Conservation (phyloP, 257 asterid species). For the Ocimum tenuiflorum region DNA sequence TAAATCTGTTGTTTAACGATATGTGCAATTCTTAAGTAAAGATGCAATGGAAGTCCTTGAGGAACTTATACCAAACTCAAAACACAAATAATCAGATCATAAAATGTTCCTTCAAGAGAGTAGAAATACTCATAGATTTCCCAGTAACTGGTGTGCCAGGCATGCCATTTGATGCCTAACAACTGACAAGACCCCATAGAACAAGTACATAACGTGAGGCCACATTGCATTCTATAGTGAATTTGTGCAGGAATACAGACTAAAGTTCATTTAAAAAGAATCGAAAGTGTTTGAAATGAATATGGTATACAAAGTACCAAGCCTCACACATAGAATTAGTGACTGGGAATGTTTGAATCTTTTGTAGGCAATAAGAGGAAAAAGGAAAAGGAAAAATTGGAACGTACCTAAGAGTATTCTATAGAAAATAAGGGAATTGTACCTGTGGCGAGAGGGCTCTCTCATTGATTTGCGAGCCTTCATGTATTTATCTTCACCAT, state of each 20-base stretch:
- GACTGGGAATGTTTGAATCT: slow-evolving; percentile 14
- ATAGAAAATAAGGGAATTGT: slow-evolving; percentile 13
- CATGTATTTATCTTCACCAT: slow-evolving; percentile 49
- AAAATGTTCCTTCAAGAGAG: not conserved
- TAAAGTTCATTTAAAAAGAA: slow-evolving; percentile 4
- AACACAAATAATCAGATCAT: not conserved
- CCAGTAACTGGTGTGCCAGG: not conserved
- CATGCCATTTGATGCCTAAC: slow-evolving; percentile 7
- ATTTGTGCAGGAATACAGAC: not conserved
- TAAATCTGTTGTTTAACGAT: not conserved
- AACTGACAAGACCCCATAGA: slow-evolving; percentile 9
- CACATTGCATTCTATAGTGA: not conserved
- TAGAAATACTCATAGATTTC: not conserved
- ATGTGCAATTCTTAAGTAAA: not conserved
- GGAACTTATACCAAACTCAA: not conserved
- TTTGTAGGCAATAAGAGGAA: not conserved
- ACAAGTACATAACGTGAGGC: not conserved
- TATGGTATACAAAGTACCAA: slow-evolving; percentile 1
- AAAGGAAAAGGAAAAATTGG: not conserved
- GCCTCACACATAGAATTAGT: slow-evolving; percentile 5
- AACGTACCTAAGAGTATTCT: slow-evolving; percentile 1
- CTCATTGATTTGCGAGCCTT: slow-evolving; percentile 39
- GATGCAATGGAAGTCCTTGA: not conserved
- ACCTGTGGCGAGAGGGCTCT: slow-evolving; percentile 68
- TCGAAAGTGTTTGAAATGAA: not conserved